Base-by-base conservation (phyloP, 116 monocot species). In the Posidonia oceanica region DNA sequence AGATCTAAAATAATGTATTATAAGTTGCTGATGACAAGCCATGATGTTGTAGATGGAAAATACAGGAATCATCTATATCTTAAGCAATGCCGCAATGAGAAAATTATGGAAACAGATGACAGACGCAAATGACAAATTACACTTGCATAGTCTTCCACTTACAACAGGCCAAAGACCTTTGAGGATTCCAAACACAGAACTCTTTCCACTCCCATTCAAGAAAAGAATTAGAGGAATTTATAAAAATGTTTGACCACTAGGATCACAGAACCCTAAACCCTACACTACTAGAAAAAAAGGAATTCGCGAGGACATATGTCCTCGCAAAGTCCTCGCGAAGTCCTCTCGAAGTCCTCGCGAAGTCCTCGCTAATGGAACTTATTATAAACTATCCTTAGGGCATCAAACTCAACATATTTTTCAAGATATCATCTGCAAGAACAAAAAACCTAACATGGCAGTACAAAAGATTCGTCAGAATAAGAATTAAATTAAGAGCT, bases 371-470 rank as follows among this genome's bases (percentile, higher is more conserved):
- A n/a, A n/a, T 80, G 91, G 66, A 91, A 91, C 68, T 85, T 91
- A 78, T 87, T 91, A 66, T 71, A 92, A 68, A 92, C 75, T 68
- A 92, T 84, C 79, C 86, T 81, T 60, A 92, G 64, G 21, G 88
- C 92, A 85, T 88, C 92, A 80, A 71, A 92, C 56, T 92, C 88
- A 17, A 92, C 85, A 74, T 91, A 74, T 91, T 91, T 78, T 96
- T 96, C 65, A 91, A 75, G 54, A 96, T 96, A 74, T 96, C 91
- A 80, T 96, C 92, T 13, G 96, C 96, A 68, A 91, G 82, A 48
- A 89, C 91, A 72, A 91, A 91, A 77, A 76, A 91, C 85, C 96
- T 91, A 78, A 80, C 48, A 61, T 23, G 61, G 20, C 17, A 72
- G 22, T 36, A 22, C 38, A 55, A 15, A 68, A 3, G 22, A 14